These are phyloP conservation scores for Mucor circinelloides DNA, from an alignment of 371 early-diverging fungal species.

Conservation along the genomic window DNA sequence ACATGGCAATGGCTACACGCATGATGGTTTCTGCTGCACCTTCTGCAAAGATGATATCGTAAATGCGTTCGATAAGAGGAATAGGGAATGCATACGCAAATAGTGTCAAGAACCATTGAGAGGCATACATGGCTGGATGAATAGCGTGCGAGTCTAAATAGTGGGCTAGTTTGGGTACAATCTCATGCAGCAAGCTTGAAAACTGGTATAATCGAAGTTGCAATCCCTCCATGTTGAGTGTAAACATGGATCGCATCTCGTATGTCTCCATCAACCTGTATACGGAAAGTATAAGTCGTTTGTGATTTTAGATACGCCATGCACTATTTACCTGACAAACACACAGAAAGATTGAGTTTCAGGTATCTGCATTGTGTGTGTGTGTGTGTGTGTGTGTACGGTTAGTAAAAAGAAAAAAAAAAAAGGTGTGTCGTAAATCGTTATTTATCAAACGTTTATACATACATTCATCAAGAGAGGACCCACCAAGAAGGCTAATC, in stretches of 20 bases:
- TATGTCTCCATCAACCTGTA: slow-evolving; percentile 85
- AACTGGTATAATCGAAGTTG: slow-evolving; percentile 87
- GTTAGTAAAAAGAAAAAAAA: no score
- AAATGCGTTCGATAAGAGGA: slow-evolving; percentile 72
- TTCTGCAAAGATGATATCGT: slow-evolving; percentile 86
- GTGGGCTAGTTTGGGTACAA: slow-evolving; percentile 72
- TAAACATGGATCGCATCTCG: slow-evolving; percentile 82
- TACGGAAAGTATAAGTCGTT: neutral
- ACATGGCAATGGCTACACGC: slow-evolving; percentile 85
- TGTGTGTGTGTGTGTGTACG: neutral
- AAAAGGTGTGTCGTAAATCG: neutral
- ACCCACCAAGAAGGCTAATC: slow-evolving; percentile 92
- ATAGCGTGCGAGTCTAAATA: slow-evolving; percentile 79
- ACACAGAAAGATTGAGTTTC: slow-evolving; percentile 93
- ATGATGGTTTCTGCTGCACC: slow-evolving; percentile 87
- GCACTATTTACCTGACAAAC: slow-evolving; percentile 65
- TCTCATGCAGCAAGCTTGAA: slow-evolving; percentile 74
- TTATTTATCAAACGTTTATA: neutral
- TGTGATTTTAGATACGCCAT: neutral
- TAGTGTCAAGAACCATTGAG: slow-evolving; percentile 91
- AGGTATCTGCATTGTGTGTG: slow-evolving; percentile 60
- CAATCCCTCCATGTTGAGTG: slow-evolving; percentile 86
- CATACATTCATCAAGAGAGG: slow-evolving; percentile 86
- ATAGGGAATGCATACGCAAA: slow-evolving; percentile 89
- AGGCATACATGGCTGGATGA: slow-evolving; percentile 88